Evolutionary conservation across 1,284 basidiomycete species (phyloP).

Genomic region (Marasmius sp.): DNA sequence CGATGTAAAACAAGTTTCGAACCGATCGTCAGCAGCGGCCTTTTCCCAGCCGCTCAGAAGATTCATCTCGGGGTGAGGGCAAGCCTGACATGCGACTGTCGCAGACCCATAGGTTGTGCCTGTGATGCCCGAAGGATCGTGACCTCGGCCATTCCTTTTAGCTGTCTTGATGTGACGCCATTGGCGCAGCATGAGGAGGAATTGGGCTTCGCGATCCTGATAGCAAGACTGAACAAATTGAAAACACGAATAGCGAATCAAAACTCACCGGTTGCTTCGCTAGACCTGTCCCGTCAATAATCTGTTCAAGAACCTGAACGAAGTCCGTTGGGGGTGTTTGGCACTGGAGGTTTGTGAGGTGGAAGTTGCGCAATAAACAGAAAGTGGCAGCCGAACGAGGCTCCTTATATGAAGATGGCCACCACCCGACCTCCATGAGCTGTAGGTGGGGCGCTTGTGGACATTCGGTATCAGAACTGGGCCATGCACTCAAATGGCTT

Average conservation of each 20-base stretch:
- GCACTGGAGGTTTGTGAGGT: slow-evolving; percentile 16
- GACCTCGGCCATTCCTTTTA: neutral
- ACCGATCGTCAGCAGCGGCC: slow-evolving; percentile 19
- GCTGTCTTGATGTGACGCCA: neutral
- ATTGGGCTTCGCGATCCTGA: no score
- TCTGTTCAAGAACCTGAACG: neutral
- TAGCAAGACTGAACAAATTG: no score
- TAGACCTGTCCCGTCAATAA: neutral
- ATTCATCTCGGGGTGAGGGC: slow-evolving; percentile 2
- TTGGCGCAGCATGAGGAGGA: neutral
- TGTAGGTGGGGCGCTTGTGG: no score
- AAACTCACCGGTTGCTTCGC: neutral
- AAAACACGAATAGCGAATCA: neutral
- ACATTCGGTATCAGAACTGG: no score
- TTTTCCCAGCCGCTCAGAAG: slow-evolving; percentile 9
- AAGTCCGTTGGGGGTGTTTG: slow-evolving; percentile 7
- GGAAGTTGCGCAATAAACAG: slow-evolving; percentile 16
- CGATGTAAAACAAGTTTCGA: no score
- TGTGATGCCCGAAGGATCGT: neutral
- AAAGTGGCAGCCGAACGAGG: slow-evolving; percentile 21
- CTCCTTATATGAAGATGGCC: slow-evolving; percentile 16
- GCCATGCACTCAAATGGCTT: no score
- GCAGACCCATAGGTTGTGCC: neutral
- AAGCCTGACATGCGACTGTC: slow-evolving; percentile 1
- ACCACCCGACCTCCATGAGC: slow-evolving; percentile 19